Evolutionary conservation across 805 yeast genomes (phyloP), one percentile per base, ranked within the genome.

Genomic region (Kodamaea kaohsiungensis): DNA sequence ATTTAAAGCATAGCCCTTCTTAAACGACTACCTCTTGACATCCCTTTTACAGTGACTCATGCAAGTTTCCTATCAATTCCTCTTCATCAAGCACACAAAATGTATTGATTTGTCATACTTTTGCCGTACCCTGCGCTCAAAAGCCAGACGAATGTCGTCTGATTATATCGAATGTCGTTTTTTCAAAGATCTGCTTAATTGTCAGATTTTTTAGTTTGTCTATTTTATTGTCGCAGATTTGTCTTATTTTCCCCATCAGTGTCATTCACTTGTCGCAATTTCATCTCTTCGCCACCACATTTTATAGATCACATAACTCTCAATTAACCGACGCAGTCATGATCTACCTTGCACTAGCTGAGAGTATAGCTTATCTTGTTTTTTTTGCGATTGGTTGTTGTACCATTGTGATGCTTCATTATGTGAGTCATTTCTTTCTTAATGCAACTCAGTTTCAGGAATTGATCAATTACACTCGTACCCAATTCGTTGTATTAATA

Each of bases 401-500:
- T 4, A 33, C 43, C 43, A 39, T 51, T 37, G 35, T 43, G 13
- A 7, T 37, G 16, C n/a, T 35, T 19, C 43, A 45, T 4, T 51
- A 45, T 17, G 33, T 45, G n/a, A 22, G 25, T 8, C 43, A 46
- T 22, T 46, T 39, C 45, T 38, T 51, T 30, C 33, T 51, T 39
- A 22, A 48, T 7, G 37, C 18, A n/a, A 37, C 46, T 2, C 65
- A 69, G 47, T 62, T 70, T 38, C 80, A 80, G 56, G 73, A 73
- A 2, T 60, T 79, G 54, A 61, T 86, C 42, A 77, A 81, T 55
- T 66, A 72, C 37, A 84, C 91, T 12, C 88, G 88, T 66, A 71
- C 70, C 35, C 77, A 78, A 25, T 89, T 88, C 61, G 72, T 89
- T 19, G 71, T 78, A 7, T 62, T 87, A 40, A 67, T 88, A 43